Evolutionary conservation across 352 stramenopile genomes (phyloP), one percentile per base, ranked within the genome.

Genomic region (Phytophthora pisi): DNA sequence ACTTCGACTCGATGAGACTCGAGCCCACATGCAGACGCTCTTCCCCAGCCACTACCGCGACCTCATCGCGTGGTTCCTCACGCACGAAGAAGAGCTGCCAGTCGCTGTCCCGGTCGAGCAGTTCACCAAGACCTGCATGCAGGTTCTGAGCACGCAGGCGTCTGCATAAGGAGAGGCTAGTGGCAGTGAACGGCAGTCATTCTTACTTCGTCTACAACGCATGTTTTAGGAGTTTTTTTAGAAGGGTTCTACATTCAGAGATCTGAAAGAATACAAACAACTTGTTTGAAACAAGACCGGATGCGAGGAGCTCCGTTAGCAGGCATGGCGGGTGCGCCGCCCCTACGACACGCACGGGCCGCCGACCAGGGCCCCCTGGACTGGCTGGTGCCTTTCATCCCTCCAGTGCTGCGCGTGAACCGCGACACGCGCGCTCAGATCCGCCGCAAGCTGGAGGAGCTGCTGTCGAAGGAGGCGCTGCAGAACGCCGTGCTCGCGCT

Each of bases 331-430:
- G 56, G 66, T 50, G 61, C 55, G 10, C 50, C 65, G 24, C 65
- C 52, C 11, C n/a, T 60, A 23, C 62, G 45, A 3, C 62, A 49
- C 23, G 15, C 67, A 28, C 58, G 51, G 0, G 65, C 50, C 43
- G 60, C 66, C 26, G 74, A 82, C 7, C 66, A 71, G 56, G 82
- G 79, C 0, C 68, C 81, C 4, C 61, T 91, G 10, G 85, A 91
- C 57, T 93, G 84, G 84, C 64, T 93, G 49, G 70, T 93, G 56
- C 85, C 87, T n/a, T 95, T 95, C 54, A 85, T 95, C 43, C 88
- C 88, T 36, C 88, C 88, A 28, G 79, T 92, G 46, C 55, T 95
- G 30, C 84, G 88, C 13, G 86, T 95, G 51, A 93, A 93, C 58
- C 74, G 84, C 28, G 81, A 86, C n/a, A 93, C 88, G 38, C 71